Evolutionary conservation across 352 stramenopile genomes (phyloP), one percentile per base, ranked within the genome.

Genomic region (Globisporangium camurandrum): DNA sequence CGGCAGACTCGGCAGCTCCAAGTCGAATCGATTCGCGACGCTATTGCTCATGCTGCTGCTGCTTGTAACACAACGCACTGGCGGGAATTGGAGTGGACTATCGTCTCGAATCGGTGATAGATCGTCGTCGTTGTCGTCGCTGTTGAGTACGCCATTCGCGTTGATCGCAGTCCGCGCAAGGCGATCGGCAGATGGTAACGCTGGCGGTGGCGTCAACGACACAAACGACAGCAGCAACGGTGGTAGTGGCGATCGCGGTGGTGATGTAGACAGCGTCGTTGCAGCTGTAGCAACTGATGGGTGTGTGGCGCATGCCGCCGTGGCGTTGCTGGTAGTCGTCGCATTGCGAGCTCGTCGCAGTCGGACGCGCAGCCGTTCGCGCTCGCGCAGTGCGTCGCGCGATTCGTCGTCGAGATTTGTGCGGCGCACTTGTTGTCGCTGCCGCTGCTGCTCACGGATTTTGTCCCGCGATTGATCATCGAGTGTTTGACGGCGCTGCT

Each of bases 351-450:
- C 51, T 1, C 75, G 58, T 39, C 64, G 61, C 7, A 50, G 48
- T 4, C 73, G 61, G 51, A 74, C 62, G 2, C 78, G 78, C 30
- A 75, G 55, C 14, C 66, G 65, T 46, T 86, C 78, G 20, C 62
- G 56, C 44, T 71, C 58, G 10, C 78, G 70, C 23, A 86, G 45
- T 30, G 59, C 46, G 26, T 77, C 57, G 8, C 63, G 64, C 22
- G 63, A 60, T 8, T 66, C 41, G 3, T 77, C 51, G 39, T 84
- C 66, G 49, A 88, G 62, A 12, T 24, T 59, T 31, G 69, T 62
- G 10, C 78, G 66, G 1, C 76, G 63, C 31, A 57, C 41, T 20
- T 69, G 64, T 57, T 86, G 67, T 1, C 66, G 63, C 44, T 66
- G 38, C 9, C 64, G 57, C 54, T 86, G 73, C 40, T 77, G 55